phyloP scores from a whole-genome alignment of 495 filamentous ascomycete species.

The Sporormia fimetaria region DNA sequence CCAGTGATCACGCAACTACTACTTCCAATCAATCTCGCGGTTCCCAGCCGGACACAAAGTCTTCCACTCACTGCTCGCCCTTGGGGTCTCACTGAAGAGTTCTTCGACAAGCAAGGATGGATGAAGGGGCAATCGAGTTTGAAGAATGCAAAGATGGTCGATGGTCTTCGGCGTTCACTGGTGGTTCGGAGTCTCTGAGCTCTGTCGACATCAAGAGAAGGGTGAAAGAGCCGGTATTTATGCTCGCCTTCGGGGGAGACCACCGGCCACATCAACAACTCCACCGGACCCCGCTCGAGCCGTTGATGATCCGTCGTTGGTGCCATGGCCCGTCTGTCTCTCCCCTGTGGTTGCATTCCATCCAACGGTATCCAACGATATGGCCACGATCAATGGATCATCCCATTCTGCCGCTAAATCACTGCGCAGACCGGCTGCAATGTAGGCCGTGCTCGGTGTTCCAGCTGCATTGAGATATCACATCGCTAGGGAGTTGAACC shows the following conservation, averaged over 20 bases:
- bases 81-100: too few relatives aligned
- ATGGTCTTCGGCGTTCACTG: slow-evolving; percentile 14
- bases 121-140: slow-evolving; percentile 14
- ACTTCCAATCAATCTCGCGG: too few relatives aligned
- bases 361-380: slow-evolving; percentile 25
- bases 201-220: slow-evolving; percentile 16
- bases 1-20: slow-evolving; percentile 3
- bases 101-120: too few relatives aligned
- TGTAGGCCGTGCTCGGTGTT: slow-evolving; percentile 25
- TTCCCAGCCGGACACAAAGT: too few relatives aligned
- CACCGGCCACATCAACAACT: too few relatives aligned
- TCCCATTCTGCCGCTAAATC: slow-evolving; percentile 25
- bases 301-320: too few relatives aligned
- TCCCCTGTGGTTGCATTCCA: slow-evolving; percentile 26
- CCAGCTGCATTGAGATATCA: slow-evolving; percentile 26
- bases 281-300: too few relatives aligned
- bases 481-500: slow-evolving; percentile 26
- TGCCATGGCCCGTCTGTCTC: slow-evolving; percentile 21
- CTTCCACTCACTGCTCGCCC: too few relatives aligned
- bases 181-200: slow-evolving; percentile 13
- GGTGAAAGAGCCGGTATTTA: slow-evolving; percentile 25
- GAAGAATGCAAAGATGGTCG: slow-evolving; percentile 18
- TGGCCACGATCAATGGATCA: slow-evolving; percentile 25
- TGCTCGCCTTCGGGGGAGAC: slow-evolving; percentile 21
- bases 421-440: slow-evolving; percentile 23